These are phyloP conservation scores for Saccharomyces mikatae DNA, from an alignment of 805 yeast species.

Conservation along the genomic window DNA sequence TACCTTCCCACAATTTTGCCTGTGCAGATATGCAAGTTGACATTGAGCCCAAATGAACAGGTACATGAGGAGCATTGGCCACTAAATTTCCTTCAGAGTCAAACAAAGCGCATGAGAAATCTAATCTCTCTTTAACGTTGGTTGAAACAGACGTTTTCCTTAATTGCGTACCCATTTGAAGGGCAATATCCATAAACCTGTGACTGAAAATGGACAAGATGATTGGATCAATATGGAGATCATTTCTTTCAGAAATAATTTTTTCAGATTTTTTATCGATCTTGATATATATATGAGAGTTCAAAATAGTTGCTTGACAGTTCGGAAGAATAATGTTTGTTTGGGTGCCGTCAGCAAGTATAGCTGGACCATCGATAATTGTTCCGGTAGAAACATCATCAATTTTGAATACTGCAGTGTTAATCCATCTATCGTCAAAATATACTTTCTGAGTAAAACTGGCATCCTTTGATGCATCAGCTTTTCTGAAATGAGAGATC, in stretches of 20 bases:
- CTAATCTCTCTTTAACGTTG: constrained; percentile 75
- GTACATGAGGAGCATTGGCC: constrained; percentile 84
- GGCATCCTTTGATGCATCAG: constrained; percentile 24
- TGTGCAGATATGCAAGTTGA: constrained; percentile 68
- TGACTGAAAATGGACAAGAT: constrained; percentile 71
- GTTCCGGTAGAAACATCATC: constrained; percentile 49
- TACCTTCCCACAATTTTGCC: constrained; percentile 54
- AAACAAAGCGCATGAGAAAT: constrained; percentile 78
- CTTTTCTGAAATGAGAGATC: constrained; percentile 19
- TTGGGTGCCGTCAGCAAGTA: constrained; percentile 73
- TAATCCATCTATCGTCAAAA: constrained; percentile 44
- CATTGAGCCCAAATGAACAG: constrained; percentile 84
- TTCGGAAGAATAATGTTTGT: constrained; percentile 66
- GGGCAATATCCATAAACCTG: constrained; percentile 85
- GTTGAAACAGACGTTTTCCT: constrained; percentile 76
- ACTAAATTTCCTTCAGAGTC: constrained; percentile 69
- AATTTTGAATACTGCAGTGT: constrained; percentile 49
- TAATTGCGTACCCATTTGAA: constrained; percentile 76
- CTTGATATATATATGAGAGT: constrained; percentile 53
- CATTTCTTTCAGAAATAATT: constrained; percentile 15
- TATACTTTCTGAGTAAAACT: constrained; percentile 40
- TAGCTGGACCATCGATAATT: constrained; percentile 58
- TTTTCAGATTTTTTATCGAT: constrained; percentile 12
- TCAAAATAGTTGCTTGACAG: constrained; percentile 46
- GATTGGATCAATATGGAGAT: constrained; percentile 51